A percentile compares a stretch with the other conserved stretches of the same genome.
Evolutionary conservation across 202 grass and related monocot species (phyloP).

Genomic region (Brachypodium distachyon): DNA sequence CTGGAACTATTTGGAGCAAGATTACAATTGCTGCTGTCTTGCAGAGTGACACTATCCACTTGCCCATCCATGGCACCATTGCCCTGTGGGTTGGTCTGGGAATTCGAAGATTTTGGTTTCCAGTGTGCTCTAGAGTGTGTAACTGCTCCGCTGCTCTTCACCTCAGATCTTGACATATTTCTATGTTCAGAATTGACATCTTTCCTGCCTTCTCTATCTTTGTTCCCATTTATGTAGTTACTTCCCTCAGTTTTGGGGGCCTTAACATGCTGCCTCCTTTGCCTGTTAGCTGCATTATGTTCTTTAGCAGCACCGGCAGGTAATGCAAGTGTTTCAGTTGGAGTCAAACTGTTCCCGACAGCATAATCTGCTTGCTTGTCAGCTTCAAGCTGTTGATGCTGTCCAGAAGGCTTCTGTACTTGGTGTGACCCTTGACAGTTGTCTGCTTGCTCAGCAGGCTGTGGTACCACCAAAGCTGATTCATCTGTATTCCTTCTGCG

Average conservation of each 20-base stretch:
- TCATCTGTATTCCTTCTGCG: constrained; percentile 75
- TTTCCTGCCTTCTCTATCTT: constrained; percentile 25
- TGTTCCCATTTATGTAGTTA: constrained; percentile 31
- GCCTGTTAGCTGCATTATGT: constrained; percentile 31
- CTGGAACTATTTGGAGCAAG: not conserved
- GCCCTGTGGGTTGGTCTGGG: constrained; percentile 31
- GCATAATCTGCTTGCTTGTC: constrained; percentile 12
- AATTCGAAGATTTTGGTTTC: constrained; percentile 72
- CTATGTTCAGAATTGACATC: constrained; percentile 31
- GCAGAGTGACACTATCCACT: constrained; percentile 14
- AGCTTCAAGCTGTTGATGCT: constrained; percentile 19
- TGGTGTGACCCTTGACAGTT: constrained; percentile 7
- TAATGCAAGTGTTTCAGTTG: constrained; percentile 19
- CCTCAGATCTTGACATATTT: constrained; percentile 34
- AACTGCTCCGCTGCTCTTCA: constrained; percentile 33
- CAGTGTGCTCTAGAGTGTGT: constrained; percentile 48
- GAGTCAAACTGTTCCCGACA: constrained; percentile 25
- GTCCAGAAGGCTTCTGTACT: constrained; percentile 25
- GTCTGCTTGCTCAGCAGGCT: constrained; percentile 31
- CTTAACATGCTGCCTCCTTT: constrained; percentile 49
- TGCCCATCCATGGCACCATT: constrained; percentile 37
- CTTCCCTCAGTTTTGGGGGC: constrained; percentile 42
- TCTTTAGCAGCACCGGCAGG: constrained; percentile 28
- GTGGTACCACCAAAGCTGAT: constrained; percentile 24
- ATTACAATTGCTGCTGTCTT: constrained; percentile 16